Evolutionary conservation across 2,329 filamentous ascomycete species (phyloP).

Genomic region (Nothophaeocryptopus gaeumannii): DNA sequence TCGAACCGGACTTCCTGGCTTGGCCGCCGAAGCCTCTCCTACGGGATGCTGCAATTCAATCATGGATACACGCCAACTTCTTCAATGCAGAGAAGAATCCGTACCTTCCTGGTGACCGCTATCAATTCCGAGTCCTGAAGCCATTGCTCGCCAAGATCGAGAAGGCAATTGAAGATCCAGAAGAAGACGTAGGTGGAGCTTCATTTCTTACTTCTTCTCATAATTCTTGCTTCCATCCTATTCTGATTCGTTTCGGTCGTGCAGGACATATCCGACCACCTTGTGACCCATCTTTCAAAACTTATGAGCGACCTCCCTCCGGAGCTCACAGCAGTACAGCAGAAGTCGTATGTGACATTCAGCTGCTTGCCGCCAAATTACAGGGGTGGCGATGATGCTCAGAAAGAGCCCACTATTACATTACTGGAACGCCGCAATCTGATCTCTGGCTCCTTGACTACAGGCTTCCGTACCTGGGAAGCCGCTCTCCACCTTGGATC

Average conservation of each 20-base stretch:
- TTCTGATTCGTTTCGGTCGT: slow-evolving; percentile 23
- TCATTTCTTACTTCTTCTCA: slow-evolving; percentile 11
- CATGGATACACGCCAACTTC: slow-evolving; percentile 62
- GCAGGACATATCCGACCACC: slow-evolving; percentile 78
- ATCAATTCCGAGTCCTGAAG: slow-evolving; percentile 72
- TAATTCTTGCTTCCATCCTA: slow-evolving; percentile 13
- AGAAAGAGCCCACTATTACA: slow-evolving; percentile 47
- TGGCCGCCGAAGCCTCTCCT: slow-evolving; percentile 62
- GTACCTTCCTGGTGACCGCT: slow-evolving; percentile 64
- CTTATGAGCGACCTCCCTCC: slow-evolving; percentile 65
- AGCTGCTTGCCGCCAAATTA: slow-evolving; percentile 34
- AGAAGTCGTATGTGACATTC: slow-evolving; percentile 75
- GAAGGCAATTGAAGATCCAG: slow-evolving; percentile 71
- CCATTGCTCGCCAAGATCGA: slow-evolving; percentile 69
- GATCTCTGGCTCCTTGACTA: slow-evolving; percentile 69
- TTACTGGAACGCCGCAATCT: slow-evolving; percentile 67
- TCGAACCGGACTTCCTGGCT: slow-evolving; percentile 58
- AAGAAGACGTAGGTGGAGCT: slow-evolving; percentile 72
- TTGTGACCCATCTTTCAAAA: slow-evolving; percentile 66
- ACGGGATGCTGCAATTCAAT: slow-evolving; percentile 61
- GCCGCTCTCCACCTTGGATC: slow-evolving; percentile 71
- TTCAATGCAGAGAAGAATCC: slow-evolving; percentile 59
- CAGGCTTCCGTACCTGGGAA: slow-evolving; percentile 78
- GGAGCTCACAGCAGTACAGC: slow-evolving; percentile 64
- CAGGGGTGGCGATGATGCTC: slow-evolving; percentile 13